Conservation (phyloP, 2,329 filamentous ascomycete species). For the Cytospora paraplurivora region DNA sequence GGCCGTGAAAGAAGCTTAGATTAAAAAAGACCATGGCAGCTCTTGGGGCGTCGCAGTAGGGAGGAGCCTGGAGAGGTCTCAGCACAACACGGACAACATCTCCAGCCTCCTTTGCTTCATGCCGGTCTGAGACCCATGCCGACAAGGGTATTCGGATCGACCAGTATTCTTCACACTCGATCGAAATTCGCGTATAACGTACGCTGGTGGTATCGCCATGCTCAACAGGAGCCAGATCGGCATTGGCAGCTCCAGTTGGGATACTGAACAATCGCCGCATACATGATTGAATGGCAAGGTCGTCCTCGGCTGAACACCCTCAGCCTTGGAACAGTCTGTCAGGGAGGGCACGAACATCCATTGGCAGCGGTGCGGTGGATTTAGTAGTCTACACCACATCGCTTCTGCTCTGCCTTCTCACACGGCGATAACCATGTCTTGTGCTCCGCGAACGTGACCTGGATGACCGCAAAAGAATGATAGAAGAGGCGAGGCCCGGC, state of each 20-base stretch:
- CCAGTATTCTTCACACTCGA: background rate
- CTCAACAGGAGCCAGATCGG: background rate
- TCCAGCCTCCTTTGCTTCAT: constrained; percentile 38
- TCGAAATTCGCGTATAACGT: constrained; percentile 20
- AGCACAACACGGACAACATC: constrained; percentile 18
- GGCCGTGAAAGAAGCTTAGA: constrained; percentile 25
- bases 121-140: constrained; percentile 40
- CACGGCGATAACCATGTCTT: constrained; percentile 12
- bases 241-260: background rate
- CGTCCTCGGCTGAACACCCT: background rate
- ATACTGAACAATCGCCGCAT: background rate
- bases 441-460: constrained; percentile 16
- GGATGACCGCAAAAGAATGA: constrained; percentile 10
- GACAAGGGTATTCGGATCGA: constrained; percentile 20
- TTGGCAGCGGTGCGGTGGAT: background rate
- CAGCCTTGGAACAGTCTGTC: background rate
- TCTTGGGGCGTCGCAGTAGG: constrained; percentile 21
- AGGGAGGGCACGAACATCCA: background rate
- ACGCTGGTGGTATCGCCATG: background rate
- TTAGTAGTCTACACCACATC: background rate
- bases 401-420: constrained; percentile 4
- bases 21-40: constrained; percentile 2
- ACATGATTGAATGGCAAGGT: background rate
- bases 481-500: constrained; percentile 24
- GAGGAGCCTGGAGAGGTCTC: constrained; percentile 13